Conservation (phyloP, 257 asterid genomes). For the Euphrasia confusa region DNA sequence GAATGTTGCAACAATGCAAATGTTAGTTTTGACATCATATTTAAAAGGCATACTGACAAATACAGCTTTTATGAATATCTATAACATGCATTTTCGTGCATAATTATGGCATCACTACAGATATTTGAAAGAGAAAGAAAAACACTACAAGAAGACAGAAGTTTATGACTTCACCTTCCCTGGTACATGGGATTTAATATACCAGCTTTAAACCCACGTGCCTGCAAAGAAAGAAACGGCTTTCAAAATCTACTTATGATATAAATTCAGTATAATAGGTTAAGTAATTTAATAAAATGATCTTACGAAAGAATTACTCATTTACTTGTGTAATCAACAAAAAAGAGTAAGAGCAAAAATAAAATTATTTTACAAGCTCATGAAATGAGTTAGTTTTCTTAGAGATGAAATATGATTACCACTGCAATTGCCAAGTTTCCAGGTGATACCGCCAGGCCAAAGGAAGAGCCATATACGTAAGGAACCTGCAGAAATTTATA, state of each 20-base stretch:
- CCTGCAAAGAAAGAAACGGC: slow-evolving; percentile 48
- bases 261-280: background rate
- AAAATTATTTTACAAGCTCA: background rate
- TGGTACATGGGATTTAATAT: slow-evolving; percentile 79
- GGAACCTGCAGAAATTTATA: slow-evolving; percentile 49
- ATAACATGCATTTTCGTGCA: slow-evolving; percentile 17
- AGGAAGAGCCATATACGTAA: slow-evolving; percentile 67
- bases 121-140: background rate
- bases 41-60: slow-evolving; percentile 11
- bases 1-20: slow-evolving; percentile 13
- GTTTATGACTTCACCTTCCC: slow-evolving; percentile 52
- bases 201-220: slow-evolving; percentile 54
- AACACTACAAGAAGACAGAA: slow-evolving; percentile 16
- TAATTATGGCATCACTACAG: slow-evolving; percentile 9
- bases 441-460: slow-evolving; percentile 86
- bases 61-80: slow-evolving; percentile 13
- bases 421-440: slow-evolving; percentile 82
- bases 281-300: background rate
- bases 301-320: background rate
- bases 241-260: background rate
- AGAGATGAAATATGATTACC: slow-evolving; percentile 42
- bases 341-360: background rate
- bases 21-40: background rate
- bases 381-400: background rate
- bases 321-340: background rate